Evolutionary conservation across 208 protist species (phyloP).

Genomic region (Tritrichomonas musculus): DNA sequence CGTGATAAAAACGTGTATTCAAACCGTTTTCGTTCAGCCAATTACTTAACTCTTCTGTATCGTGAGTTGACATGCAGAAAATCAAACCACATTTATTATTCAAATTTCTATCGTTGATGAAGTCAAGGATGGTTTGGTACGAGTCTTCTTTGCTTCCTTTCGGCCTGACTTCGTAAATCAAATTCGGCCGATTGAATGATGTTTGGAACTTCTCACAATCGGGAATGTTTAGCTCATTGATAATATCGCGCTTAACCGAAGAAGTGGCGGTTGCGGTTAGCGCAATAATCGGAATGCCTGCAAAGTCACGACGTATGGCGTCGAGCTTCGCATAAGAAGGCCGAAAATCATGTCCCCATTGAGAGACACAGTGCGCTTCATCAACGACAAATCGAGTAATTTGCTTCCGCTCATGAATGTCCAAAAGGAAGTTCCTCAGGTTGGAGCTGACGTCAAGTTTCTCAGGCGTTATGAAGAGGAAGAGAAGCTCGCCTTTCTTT

Average conservation of each 20-base stretch:
- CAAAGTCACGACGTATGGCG: conserved; percentile 43
- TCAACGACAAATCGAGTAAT: conserved; percentile 54
- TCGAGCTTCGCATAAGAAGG: conserved; percentile 46
- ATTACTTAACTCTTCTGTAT: neutral
- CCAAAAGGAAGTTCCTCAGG: neutral
- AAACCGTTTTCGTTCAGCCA: conserved; percentile 34
- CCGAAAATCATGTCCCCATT: conserved; percentile 65
- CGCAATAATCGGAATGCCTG: conserved; percentile 51
- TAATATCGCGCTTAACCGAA: conserved; percentile 44
- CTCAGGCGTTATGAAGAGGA: neutral
- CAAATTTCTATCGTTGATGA: conserved; percentile 36
- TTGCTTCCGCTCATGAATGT: neutral
- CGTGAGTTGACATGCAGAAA: conserved; percentile 43
- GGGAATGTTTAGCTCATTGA: conserved; percentile 31
- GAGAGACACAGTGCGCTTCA: conserved; percentile 67
- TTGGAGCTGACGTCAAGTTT: neutral
- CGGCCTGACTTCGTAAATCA: conserved; percentile 47
- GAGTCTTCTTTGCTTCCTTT: neutral
- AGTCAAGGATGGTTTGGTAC: conserved; percentile 3
- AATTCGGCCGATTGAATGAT: conserved; percentile 52
- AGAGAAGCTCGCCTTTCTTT: neutral
- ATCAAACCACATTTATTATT: conserved; percentile 38
- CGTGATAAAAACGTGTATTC: conserved; percentile 46
- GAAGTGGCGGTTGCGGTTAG: conserved; percentile 59
- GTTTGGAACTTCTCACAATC: conserved; percentile 41